phyloP scores from a whole-genome alignment of 768 basidiomycete species.

The Cyclocybe aegerita region DNA sequence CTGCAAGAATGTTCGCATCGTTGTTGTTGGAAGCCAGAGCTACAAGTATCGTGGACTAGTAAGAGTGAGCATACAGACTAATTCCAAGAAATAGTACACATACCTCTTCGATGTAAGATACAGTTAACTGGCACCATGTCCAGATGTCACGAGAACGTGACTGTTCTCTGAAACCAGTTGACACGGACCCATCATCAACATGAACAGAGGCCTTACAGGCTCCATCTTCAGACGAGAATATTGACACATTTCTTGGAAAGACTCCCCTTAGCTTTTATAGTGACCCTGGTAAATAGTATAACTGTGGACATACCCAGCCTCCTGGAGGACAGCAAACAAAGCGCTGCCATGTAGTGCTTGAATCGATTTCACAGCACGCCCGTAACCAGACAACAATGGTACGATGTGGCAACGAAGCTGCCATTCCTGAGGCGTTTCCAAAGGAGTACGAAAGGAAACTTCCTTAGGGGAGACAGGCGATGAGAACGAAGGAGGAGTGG shows the following conservation, averaged over 20 bases:
- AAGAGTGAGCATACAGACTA: constrained; percentile 6
- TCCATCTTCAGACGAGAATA: constrained; percentile 57
- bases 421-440: constrained; percentile 26
- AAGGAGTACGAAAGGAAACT: constrained; percentile 18
- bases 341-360: constrained; percentile 39
- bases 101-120: constrained; percentile 41
- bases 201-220: constrained; percentile 23
- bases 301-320: constrained; percentile 55
- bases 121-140: constrained; percentile 41
- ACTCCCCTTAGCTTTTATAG: constrained; percentile 3
- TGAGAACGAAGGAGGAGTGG: constrained; percentile 38
- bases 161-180: constrained; percentile 31
- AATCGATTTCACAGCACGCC: constrained; percentile 45
- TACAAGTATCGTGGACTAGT: constrained; percentile 41
- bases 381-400: constrained; percentile 40
- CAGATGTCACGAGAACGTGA: constrained; percentile 35
- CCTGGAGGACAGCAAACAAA: constrained; percentile 54
- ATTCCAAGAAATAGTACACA: constrained; percentile 5
- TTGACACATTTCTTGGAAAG: constrained; percentile 47
- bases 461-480: constrained; percentile 37
- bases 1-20: constrained; percentile 26
- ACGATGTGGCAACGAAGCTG: constrained; percentile 43
- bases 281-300: not conserved
- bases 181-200: constrained; percentile 23
- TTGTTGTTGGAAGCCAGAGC: constrained; percentile 45